Base-by-base conservation (phyloP, 2,329 filamentous ascomycete genomes). In the Lachnellula cervina region DNA sequence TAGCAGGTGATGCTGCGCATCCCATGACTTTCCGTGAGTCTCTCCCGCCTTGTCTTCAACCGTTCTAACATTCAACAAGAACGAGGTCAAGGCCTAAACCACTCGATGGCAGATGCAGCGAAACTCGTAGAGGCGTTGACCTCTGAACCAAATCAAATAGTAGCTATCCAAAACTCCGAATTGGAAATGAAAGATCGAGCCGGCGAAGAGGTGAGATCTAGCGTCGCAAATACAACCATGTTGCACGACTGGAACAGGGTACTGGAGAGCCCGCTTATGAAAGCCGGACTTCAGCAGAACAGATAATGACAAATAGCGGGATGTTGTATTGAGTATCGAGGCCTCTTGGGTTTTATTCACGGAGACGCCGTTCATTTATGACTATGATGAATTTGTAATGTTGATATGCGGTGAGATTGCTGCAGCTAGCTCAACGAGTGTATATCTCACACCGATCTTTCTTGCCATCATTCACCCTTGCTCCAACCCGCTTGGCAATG, bases 11-110 rank as follows among this genome's bases (percentile, higher is more conserved):
- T 61, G 68, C 68, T 16, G 69, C 68, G n/a, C 70, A 72, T 55
- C 64, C 67, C 23, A 71, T 71, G 70, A 69, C 69, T 34, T 70
- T 65, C 54, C 68, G 68, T 70, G 59, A 57, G 69, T 64, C 9
- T 37, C 40, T 35, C n/a, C 11, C 45, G 43, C 3, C 37, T 35
- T 34, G 8, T 19, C 5, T 45, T 46, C 44, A 49, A 6, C 34
- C 9, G 3, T 35, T 35, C 60, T 54, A 55, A 49, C 32, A 38
- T 14, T 44, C 3, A 25, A 49, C 57, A 83, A 49, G 80, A 79
- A 61, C 71, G 76, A 21, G 76, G 76, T 0, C 76, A 79, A 62
- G 76, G 75, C 0, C 68, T 78, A n/a, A 79, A 78, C 57, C 76
- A 78, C 56, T 71, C 72, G 2, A 66, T 78, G 9, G 70, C 70